phyloP scores from a whole-genome alignment of 2,329 filamentous ascomycete species.

The Cercospora sesami region DNA sequence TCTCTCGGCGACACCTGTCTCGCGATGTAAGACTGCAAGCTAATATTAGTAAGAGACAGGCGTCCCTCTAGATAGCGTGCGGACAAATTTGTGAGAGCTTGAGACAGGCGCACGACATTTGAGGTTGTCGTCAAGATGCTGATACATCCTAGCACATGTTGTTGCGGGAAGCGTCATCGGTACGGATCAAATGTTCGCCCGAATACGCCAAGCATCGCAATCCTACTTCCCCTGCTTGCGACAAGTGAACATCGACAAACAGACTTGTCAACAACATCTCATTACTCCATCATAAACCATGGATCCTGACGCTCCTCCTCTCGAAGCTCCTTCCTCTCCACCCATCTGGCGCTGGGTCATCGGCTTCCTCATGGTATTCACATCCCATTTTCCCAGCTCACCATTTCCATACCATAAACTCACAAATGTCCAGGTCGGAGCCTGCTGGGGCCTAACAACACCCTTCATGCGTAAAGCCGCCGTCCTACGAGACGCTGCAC shows the following conservation, averaged over 20 bases:
- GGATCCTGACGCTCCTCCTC: constrained; percentile 33
- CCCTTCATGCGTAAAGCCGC: constrained; percentile 86
- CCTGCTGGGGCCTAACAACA: constrained; percentile 91
- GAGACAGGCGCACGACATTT: neutral
- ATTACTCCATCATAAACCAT: constrained; percentile 23
- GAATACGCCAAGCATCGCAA: neutral
- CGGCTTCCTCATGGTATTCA: constrained; percentile 72
- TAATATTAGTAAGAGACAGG: too few species aligned
- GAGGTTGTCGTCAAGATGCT: neutral
- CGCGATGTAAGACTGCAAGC: too few species aligned
- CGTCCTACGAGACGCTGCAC: constrained; percentile 50
- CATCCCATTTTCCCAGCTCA: too few species aligned
- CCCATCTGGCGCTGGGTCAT: constrained; percentile 76
- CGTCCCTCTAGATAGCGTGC: neutral
- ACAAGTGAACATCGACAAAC: neutral
- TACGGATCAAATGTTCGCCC: neutral
- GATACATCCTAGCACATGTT: neutral
- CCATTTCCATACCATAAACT: neutral
- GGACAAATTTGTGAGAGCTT: neutral
- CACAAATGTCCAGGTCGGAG: constrained; percentile 55
- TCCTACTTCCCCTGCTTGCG: neutral
- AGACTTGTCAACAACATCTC: neutral
- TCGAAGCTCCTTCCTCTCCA: constrained; percentile 32
- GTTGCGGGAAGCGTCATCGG: neutral
- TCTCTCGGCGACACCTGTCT: neutral